Base-by-base conservation (phyloP, 345 rosid genomes). In the Eutrema yunnanense region DNA sequence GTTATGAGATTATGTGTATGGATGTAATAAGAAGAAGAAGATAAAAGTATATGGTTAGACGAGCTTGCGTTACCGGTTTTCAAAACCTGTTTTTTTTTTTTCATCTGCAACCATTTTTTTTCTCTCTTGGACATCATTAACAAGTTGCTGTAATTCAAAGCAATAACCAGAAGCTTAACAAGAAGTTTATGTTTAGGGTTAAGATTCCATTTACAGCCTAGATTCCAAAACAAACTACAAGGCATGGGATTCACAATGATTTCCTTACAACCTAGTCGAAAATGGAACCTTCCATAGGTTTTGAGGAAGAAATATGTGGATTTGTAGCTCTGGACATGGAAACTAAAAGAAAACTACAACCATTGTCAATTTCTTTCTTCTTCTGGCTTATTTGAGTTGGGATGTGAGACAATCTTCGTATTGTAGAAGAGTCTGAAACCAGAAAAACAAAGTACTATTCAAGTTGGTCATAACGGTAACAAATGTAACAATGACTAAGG, bases 31-130 rank as follows among this genome's bases (percentile, higher is more conserved):
- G 2, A 56, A 54, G 44, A 44, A 62, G 55, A 52, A 62, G 51
- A 42, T 48, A 8, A 34, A 41, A 54, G 41, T 55, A 63, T 6
- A 71, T 71, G 72, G 66, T 71, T 76, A 33, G 48, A 76, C 55
- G 52, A 69, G 65, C 65, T 46, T 63, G 60, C 59, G 38, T 75
- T 58, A 53, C 79, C 49, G 8, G 68, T 62, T 34, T 60, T 19
- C 3, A 7, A 0, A 32, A 42, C 56, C 13, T 50, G 14, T 33
- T 7, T 19, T 49, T 67, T 5, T 16, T 48, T 2, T 38, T 63
- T 55, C 36, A n/a, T 47, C 14, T 66, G 65, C 40, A 54, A 72
- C 55, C 16, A 36, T 8, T 57, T 42, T 10, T 10, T 38, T 29
- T 22, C 16, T 52, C 42, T 60, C 33, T 41, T 13, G 16, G 34